Base-by-base conservation (phyloP, 768 basidiomycete species). In the Naematelia encephala region DNA sequence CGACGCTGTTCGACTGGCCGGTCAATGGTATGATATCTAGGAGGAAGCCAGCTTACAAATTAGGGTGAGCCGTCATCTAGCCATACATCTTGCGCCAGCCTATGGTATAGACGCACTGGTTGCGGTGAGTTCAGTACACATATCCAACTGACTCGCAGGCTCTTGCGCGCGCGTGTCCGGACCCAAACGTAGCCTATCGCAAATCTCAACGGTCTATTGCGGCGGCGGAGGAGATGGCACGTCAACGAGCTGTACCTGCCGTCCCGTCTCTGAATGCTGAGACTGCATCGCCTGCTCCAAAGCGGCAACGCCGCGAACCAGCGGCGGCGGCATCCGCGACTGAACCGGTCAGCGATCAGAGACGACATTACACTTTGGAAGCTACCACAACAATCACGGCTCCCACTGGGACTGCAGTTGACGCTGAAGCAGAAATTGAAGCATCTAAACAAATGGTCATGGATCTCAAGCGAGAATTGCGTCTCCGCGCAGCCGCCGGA, bases 361-460 rank as follows among this genome's bases (percentile, higher is more conserved):
- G 30, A 61, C 62, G 64, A 42, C 61, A 68, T 27, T 48, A 68
- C 54, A 64, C 68, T 13, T 54, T 69, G 55, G 66, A 75, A 58
- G 77, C 80, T 27, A 82, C 83, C 16, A 72, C 67, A 25, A 69
- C 70, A 25, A 60, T 71, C 65, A 67, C 63, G 48, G 66, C 59
- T 11, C 67, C 69, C 3, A 54, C 59, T 46, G 63, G 57, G 26
- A 49, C 67, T 29, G 82, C 86, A 70, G 84, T 86, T 2, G 87
- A 88, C 50, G 86, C 86, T 66, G 86, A 87, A 28, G 80, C 77
- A 0, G 84, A 84, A 59, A 82, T 93, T 44, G 80, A 80, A 28
- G 89, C 90, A 69, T 88, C 91, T 78, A 84, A 84, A 76, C 85
- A 84, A 67, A 75, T 93, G 70, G 89, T 92, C 51, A 82, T 83